Evolutionary conservation across 768 basidiomycete species (phyloP), one percentile per base, ranked within the genome.

Genomic region (Mycena rosella): DNA sequence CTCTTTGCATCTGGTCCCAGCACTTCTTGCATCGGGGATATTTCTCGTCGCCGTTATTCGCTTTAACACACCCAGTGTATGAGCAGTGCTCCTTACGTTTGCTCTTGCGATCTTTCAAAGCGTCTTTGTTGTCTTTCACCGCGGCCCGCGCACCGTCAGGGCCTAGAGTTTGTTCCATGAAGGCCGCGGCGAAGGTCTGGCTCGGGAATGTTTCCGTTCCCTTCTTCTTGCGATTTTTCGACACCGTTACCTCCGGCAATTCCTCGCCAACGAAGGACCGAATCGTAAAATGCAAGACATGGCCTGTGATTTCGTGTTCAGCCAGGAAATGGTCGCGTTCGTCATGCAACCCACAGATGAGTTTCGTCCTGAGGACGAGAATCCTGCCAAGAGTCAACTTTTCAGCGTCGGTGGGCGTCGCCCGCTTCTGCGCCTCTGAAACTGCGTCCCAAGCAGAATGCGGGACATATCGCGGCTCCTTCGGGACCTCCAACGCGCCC

Each of bases 1-100:
- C 45, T 22, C 69, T 45, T 40, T 61, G 32, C 66, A 68, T 54
- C 10, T 29, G 14, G 9, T 63, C 56, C 63, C 59, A 59, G 32
- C 72, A 73, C 29, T 52, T 63, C 29, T 58, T 59, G 45, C 72
- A 73, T 18, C 65, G 63, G 26, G 58, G 32, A 49, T 62, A 73
- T 30, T 60, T 70, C 17, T 36, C 51, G 10, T 44, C 44, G 9
- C 55, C 63, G 1, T 22, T 17, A n/a, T 73, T 44, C 29, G 49
- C 38, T 40, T 49, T 14, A 15, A 3, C 17, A 40, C 71, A 72
- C 5, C 48, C 58, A 11, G 26, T n/a, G 26, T 60, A 62, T 4
- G 64, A 60, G 29, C 71, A 72, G 22, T 27, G 7, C 20, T 61
- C 51, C 32, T 30, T 47, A 15, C 71, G 69, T 1, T 30, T 49